Evolutionary conservation across 345 rosid species (phyloP).

Genomic region (Syzygium grande): DNA sequence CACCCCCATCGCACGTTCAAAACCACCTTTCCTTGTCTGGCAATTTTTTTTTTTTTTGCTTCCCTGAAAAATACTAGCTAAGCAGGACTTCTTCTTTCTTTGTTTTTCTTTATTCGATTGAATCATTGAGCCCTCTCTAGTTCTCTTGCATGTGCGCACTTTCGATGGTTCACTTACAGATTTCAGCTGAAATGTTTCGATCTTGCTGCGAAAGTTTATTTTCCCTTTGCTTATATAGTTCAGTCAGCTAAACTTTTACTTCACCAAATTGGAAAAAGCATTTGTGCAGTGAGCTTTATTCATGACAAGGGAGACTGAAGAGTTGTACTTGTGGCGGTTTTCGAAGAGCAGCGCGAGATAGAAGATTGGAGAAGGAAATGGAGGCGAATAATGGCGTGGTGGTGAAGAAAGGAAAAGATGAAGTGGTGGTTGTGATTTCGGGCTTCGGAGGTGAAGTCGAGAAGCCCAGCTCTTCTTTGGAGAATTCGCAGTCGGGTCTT

Average conservation of each 20-base stretch:
- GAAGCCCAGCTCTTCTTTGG: not conserved
- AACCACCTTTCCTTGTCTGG: not conserved
- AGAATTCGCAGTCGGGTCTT: not conserved
- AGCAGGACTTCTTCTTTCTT: not conserved
- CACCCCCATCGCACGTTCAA: not conserved
- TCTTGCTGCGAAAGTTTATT: not conserved
- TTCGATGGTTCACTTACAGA: not conserved
- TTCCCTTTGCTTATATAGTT: not conserved
- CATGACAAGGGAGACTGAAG: not conserved
- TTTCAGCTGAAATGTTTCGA: not conserved
- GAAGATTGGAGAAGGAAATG: not conserved
- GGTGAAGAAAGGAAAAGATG: not conserved
- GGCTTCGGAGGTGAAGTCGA: not conserved
- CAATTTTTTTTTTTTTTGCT: not conserved
- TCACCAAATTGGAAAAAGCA: too few relatives aligned
- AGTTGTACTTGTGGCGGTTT: not conserved
- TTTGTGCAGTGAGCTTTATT: not conserved
- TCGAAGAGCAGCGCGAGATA: not conserved
- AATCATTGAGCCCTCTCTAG: not conserved
- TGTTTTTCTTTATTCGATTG: not conserved
- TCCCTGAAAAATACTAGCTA: not conserved
- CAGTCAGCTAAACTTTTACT: not conserved
- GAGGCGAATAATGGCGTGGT: not conserved
- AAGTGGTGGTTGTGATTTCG: not conserved
- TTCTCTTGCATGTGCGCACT: not conserved